Percentiles rank a stretch among this genome's conserved stretches.
phyloP scores from a whole-genome alignment of 2,329 filamentous ascomycete genomes.

The Fusarium beomiforme region DNA sequence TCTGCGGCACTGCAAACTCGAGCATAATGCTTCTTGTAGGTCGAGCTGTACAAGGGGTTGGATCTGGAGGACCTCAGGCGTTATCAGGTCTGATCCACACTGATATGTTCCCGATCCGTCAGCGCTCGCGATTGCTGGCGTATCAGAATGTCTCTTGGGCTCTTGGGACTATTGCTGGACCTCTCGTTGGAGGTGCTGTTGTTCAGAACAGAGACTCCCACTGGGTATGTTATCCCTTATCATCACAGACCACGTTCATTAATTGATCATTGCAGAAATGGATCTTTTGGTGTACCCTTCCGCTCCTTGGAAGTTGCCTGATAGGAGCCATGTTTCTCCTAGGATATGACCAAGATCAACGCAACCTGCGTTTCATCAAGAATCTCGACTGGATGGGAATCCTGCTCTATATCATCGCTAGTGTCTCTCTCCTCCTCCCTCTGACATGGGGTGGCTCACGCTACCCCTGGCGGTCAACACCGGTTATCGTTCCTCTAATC shows the following conservation, averaged over 20 bases:
- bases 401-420: constrained; percentile 59
- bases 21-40: constrained; percentile 47
- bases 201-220: constrained; percentile 25
- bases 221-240: constrained; percentile 30
- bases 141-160: constrained; percentile 60
- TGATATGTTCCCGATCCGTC: constrained; percentile 54
- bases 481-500: constrained; percentile 66
- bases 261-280: constrained; percentile 40
- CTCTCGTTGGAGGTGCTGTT: constrained; percentile 40
- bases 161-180: constrained; percentile 59
- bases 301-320: constrained; percentile 41
- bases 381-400: constrained; percentile 71
- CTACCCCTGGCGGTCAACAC: constrained; percentile 37
- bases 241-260: not conserved
- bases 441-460: constrained; percentile 30
- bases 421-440: constrained; percentile 27
- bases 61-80: constrained; percentile 49
- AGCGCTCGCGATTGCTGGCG: constrained; percentile 53
- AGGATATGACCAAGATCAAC: constrained; percentile 33
- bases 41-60: constrained; percentile 49
- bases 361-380: constrained; percentile 9
- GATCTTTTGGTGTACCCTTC: constrained; percentile 51
- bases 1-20: constrained; percentile 48
- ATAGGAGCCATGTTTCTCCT: constrained; percentile 42
- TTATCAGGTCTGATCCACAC: constrained; percentile 48